Conservation (phyloP, 2,329 filamentous ascomycete species). For the Fusarium clavum region DNA sequence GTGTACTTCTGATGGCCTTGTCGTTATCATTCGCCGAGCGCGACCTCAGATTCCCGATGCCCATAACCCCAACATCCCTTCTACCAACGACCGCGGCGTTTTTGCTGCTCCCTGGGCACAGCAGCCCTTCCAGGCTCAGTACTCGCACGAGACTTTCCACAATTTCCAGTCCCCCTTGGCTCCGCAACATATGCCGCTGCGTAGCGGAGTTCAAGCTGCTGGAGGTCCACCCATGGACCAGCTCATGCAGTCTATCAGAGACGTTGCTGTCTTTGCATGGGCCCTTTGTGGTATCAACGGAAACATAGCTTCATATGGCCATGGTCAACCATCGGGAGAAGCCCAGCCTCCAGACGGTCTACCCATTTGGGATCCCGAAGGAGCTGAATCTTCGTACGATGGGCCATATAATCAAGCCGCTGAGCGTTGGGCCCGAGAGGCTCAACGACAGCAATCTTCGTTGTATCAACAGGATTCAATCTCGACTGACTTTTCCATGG, state of each 20-base stretch:
- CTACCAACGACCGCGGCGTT: slow-evolving; percentile 69
- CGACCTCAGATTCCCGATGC: slow-evolving; percentile 74
- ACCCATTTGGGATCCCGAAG: slow-evolving; percentile 45
- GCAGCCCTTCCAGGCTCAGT: slow-evolving; percentile 68
- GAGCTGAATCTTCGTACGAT: slow-evolving; percentile 29
- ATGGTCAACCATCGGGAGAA: slow-evolving; percentile 72
- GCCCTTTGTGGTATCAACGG: slow-evolving; percentile 85
- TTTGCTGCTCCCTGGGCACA: slow-evolving; percentile 85
- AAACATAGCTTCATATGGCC: slow-evolving; percentile 72
- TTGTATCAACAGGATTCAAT: slow-evolving; percentile 2
- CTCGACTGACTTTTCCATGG: slow-evolving; percentile 9
- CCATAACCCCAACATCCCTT: slow-evolving; percentile 59
- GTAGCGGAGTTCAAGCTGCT: slow-evolving; percentile 58
- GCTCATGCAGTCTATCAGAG: slow-evolving; percentile 83
- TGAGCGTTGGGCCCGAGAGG: slow-evolving; percentile 34
- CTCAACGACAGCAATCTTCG: slow-evolving; percentile 10
- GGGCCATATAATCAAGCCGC: slow-evolving; percentile 45
- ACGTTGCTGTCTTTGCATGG: slow-evolving; percentile 91
- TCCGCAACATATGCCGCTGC: slow-evolving; percentile 59
- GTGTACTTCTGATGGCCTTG: slow-evolving; percentile 87
- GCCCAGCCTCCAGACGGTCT: slow-evolving; percentile 61
- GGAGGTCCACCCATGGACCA: slow-evolving; percentile 68
- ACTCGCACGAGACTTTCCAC: slow-evolving; percentile 52
- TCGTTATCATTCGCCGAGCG: slow-evolving; percentile 82
- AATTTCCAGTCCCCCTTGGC: slow-evolving; percentile 50